These are phyloP conservation scores for Tylopilus sp. DNA, from an alignment of 768 basidiomycete species.

Conservation along the genomic window DNA sequence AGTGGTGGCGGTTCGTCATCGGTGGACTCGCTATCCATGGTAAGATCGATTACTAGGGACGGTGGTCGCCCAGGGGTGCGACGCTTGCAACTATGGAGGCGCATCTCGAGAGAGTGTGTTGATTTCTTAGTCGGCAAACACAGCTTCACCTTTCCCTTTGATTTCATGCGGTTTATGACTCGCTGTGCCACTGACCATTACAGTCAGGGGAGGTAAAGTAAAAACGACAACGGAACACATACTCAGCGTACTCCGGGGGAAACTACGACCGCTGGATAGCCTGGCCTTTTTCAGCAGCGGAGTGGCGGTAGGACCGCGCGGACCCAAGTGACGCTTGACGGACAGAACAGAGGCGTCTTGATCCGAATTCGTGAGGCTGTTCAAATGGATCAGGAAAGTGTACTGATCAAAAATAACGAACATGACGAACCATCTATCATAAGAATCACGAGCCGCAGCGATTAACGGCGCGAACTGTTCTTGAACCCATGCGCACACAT, in stretches of 20 bases:
- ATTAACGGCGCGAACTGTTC: slow-evolving; percentile 39
- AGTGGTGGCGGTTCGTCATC: neutral
- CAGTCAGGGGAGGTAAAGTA: slow-evolving; percentile 3
- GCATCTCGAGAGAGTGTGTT: slow-evolving; percentile 15
- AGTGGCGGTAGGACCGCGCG: slow-evolving; percentile 5
- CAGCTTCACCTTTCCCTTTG: slow-evolving; percentile 25
- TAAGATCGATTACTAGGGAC: slow-evolving; percentile 21
- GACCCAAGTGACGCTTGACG: slow-evolving; percentile 11
- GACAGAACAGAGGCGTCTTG: slow-evolving; percentile 1
- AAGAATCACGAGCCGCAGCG: slow-evolving; percentile 26
- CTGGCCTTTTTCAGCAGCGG: slow-evolving; percentile 20
- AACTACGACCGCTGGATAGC: slow-evolving; percentile 14
- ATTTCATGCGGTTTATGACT: slow-evolving; percentile 26
- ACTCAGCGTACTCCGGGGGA: slow-evolving; percentile 22
- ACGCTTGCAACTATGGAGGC: slow-evolving; percentile 11
- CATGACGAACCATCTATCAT: slow-evolving; percentile 23
- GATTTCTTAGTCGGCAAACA: slow-evolving; percentile 15
- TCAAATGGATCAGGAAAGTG: slow-evolving; percentile 7
- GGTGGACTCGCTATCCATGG: slow-evolving; percentile 9
- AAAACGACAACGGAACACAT: neutral
- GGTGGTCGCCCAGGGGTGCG: neutral
- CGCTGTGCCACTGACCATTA: slow-evolving; percentile 22
- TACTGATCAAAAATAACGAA: neutral
- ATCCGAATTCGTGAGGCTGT: slow-evolving; percentile 11
- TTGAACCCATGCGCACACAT: slow-evolving; percentile 37